These are phyloP conservation scores for Gnaphalium uliginosum DNA, from an alignment of 129 eudicot species.

Conservation along the genomic window DNA sequence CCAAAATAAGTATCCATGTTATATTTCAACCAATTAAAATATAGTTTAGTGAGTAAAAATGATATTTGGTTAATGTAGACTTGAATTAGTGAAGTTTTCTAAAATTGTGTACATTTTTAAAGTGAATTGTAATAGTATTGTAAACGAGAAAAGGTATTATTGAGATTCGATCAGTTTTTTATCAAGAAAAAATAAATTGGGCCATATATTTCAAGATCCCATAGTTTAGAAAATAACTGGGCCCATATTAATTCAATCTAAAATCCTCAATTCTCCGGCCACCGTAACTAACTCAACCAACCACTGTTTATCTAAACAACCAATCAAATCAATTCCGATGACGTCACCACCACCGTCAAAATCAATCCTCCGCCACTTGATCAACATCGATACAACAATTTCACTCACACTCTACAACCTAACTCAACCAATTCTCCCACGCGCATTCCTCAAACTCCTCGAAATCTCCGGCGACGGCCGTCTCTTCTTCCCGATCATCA, in stretches of 20 bases:
- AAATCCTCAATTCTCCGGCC: not conserved
- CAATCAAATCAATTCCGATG: slow-evolving; percentile 28
- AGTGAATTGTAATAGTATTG: too few species aligned
- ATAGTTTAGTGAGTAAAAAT: too few species aligned
- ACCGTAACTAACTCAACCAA: not conserved
- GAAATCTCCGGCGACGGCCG: slow-evolving; percentile 94
- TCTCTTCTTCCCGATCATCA: slow-evolving; percentile 74
- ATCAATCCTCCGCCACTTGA: slow-evolving; percentile 45
- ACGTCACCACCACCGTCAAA: slow-evolving; percentile 24
- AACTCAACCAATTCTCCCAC: slow-evolving; percentile 59
- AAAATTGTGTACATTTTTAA: too few species aligned
- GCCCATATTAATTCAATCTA: not conserved
- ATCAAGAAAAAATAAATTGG: not conserved
- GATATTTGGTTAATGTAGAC: too few species aligned
- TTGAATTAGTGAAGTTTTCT: too few species aligned
- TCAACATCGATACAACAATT: slow-evolving; percentile 43
- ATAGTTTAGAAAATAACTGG: not conserved
- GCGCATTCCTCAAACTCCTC: slow-evolving; percentile 54
- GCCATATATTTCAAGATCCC: not conserved
- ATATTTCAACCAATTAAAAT: too few species aligned
- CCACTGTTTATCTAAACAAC: not conserved
- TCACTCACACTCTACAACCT: slow-evolving; percentile 61
- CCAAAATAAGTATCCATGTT: too few species aligned
- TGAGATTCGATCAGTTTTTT: too few species aligned
- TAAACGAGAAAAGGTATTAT: too few species aligned